Evolutionary conservation across 2,329 filamentous ascomycete genomes (phyloP).

Genomic region (Colletotrichum brevisporum): DNA sequence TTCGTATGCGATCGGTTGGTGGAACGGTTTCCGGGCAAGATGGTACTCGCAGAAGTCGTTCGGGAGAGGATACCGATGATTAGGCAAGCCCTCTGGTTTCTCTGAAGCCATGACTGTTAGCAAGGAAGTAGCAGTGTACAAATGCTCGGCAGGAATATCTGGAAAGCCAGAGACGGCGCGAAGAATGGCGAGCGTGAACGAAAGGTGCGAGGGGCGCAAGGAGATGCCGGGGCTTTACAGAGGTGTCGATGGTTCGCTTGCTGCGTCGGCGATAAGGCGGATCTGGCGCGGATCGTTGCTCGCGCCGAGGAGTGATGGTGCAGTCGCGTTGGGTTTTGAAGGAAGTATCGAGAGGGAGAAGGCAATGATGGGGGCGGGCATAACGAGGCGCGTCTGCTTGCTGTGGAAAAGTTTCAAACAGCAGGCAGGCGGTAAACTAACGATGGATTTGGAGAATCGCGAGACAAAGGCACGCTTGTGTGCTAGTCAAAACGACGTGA

Average conservation of each 20-base stretch:
- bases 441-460: not conserved
- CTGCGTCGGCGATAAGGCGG: not conserved
- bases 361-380: not conserved
- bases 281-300: not conserved
- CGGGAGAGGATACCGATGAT: constrained; percentile 1
- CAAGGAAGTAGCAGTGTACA: constrained; percentile 15
- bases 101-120: constrained; percentile 26
- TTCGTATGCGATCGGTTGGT: constrained; percentile 1
- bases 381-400: not conserved
- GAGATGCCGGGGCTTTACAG: constrained; percentile 27
- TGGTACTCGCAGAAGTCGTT: constrained; percentile 7
- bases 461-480: not conserved
- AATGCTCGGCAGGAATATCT: not conserved
- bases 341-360: not conserved
- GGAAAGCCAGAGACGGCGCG: constrained; percentile 4
- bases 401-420: not conserved
- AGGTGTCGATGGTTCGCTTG: not conserved
- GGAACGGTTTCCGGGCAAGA: not conserved
- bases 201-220: constrained; percentile 5
- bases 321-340: not conserved
- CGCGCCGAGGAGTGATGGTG: not conserved
- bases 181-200: not conserved
- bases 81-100: not conserved
- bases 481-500: not conserved
- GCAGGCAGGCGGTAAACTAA: not conserved